Conservation (phyloP, 129 eudicot genomes). For the Centrapalus pauciflorus region DNA sequence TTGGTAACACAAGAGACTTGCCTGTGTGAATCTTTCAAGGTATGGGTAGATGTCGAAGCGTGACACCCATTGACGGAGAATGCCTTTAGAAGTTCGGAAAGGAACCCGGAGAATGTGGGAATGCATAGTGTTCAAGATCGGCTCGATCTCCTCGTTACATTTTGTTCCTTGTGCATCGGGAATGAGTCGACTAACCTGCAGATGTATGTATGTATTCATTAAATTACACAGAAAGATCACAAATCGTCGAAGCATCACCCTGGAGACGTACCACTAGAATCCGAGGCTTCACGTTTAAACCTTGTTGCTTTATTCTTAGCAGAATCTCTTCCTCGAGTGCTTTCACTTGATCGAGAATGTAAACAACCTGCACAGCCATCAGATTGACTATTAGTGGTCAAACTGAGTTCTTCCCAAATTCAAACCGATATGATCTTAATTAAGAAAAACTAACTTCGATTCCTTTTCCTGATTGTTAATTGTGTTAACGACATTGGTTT, state of each 20-base stretch:
- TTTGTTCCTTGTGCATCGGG: slow-evolving; percentile 85
- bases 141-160: slow-evolving; percentile 75
- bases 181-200: slow-evolving; percentile 78
- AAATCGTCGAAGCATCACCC: background rate
- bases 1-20: slow-evolving; percentile 13
- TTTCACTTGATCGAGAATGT: slow-evolving; percentile 90
- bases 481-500: background rate
- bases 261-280: slow-evolving; percentile 60
- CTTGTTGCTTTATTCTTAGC: slow-evolving; percentile 71
- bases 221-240: background rate
- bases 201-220: background rate
- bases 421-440: background rate
- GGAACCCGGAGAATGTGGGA: slow-evolving; percentile 88
- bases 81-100: slow-evolving; percentile 56
- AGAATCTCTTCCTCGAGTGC: slow-evolving; percentile 83
- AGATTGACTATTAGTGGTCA: slow-evolving; percentile 12
- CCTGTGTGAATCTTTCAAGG: slow-evolving; percentile 71
- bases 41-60: slow-evolving; percentile 84
- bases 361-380: slow-evolving; percentile 52
- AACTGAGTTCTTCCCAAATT: background rate
- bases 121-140: slow-evolving; percentile 54
- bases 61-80: slow-evolving; percentile 79
- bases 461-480: background rate
- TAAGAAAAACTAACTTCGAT: background rate
- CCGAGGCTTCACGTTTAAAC: slow-evolving; percentile 65